Evolutionary conservation across 2,329 filamentous ascomycete genomes (phyloP), one percentile per base, ranked within the genome.

Genomic region (Aspergillus amoenus): DNA sequence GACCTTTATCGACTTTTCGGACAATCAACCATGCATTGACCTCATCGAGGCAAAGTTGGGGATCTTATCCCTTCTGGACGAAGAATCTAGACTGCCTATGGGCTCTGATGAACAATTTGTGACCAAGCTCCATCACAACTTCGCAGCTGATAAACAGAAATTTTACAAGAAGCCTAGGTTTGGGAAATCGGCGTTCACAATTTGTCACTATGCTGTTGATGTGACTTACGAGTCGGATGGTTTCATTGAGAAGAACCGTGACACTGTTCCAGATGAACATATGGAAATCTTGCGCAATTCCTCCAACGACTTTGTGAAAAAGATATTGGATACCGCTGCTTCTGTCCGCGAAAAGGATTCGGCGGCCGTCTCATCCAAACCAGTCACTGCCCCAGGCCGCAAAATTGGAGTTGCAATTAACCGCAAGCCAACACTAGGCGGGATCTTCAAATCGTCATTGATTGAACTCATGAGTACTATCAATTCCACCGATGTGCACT

Each of bases 81-180:
- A 99, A 79, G 94, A 99, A 75, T 97, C 93, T 17, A 87, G 94
- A 64, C 80, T 99, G 58, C 94, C 94, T 12, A 97, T 97, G 91
- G 94, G 94, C 48, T 93, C 92, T 0, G 94, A 99, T 70, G 93
- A 97, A 65, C 91, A 95, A 68, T 97, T 99, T 65, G 93, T 97
- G 30, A 96, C 86, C 51, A 99, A 99, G 78, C 82, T 99, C 46
- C 93, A 99, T 75, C 89, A 95, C 74, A 94, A 97, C 76, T 99
- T 93, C 70, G 88, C 88, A 9, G 84, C 82, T 13, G 89, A 94
- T 73, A 97, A 97, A 81, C 90, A 94, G 74, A 90, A 91, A 70
- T 97, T 97, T 74, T 99, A 95, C 84, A 97, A 97, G 82, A 99
- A 97, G 79, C 94, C 94, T 6, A 86, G 94, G 56, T 99, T 99